phyloP scores from a whole-genome alignment of 495 filamentous ascomycete species.

The Pyrenula massariospora region DNA sequence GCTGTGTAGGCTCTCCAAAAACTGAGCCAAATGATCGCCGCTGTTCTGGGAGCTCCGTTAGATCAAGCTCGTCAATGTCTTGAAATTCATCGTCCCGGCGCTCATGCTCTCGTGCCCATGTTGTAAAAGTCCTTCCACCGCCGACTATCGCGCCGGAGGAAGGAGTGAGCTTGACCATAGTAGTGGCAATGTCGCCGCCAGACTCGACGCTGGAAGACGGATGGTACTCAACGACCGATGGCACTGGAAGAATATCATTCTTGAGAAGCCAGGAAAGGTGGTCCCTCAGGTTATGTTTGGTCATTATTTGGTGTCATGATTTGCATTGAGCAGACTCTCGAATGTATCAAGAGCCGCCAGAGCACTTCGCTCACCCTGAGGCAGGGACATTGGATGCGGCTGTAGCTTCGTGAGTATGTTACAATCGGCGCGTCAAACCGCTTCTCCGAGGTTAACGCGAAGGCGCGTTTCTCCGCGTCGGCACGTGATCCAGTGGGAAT shows the following conservation, averaged over 20 bases:
- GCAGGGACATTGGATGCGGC: neutral
- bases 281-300: slow-evolving; percentile 34
- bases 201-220: neutral
- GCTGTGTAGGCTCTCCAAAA: slow-evolving; percentile 37
- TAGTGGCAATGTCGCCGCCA: slow-evolving; percentile 2
- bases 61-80: slow-evolving; percentile 53
- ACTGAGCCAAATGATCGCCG: slow-evolving; percentile 26
- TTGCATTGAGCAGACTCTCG: neutral
- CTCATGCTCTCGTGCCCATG: neutral
- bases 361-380: neutral
- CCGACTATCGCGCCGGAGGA: slow-evolving; percentile 6
- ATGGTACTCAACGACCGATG: neutral
- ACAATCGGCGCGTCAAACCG: no score
- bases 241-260: neutral
- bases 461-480: slow-evolving; percentile 12
- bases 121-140: no score
- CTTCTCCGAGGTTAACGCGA: neutral
- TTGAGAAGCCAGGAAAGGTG: slow-evolving; percentile 39
- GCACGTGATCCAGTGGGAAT: slow-evolving; percentile 13
- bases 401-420: neutral
- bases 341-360: neutral
- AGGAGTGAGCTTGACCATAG: slow-evolving; percentile 48
- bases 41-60: slow-evolving; percentile 48
- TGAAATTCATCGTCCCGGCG: slow-evolving; percentile 5
- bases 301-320: slow-evolving; percentile 30